Base-by-base conservation (phyloP, 371 early-diverging fungal species). In the Mortierella sp. region DNA sequence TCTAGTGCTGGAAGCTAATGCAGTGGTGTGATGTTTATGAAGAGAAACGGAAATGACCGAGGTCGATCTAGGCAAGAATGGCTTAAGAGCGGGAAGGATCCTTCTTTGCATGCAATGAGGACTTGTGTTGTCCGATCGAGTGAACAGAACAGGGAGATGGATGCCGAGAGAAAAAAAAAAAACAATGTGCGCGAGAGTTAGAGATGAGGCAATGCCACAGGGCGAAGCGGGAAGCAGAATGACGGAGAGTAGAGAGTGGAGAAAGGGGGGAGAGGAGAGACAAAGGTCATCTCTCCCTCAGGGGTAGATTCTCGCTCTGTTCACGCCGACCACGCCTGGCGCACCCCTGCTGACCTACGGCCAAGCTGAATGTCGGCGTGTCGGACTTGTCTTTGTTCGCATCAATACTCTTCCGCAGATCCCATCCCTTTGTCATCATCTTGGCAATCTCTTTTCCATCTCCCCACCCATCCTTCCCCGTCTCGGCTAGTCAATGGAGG, bases 401-500 rank as follows among this genome's bases (percentile, higher is more conserved):
- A 37, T 37, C 37, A 3, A 5, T 37, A 9, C 37, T 37, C 37
- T 37, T 37, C 37, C 9, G 9, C 37, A 37, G 37, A 37, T 37
- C 37, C 37, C 37, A 37, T 37, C 37, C 9, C 37, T 9, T 9
- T 37, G 37, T 37, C 37, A 60, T 44, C 51, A 60, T 44, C 51
- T 30, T 44, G 43, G 6, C 26, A 44, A 25, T 21, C 62, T 25
- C 46, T 37, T 60, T 48, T 29, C 57, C 1, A 21, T 37, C 48
- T 26, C 2, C 53, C 16, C 21, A 1, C 26, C n/a, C 46, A 16
- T 60, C 6, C 60, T 6, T 26, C 37, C 50, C 51, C 25, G 29
- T 48, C 26, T 46, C 55, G 0, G 28, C 52, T 44, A 53, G 23
- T 47, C 48, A 15, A 75, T 75, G 75, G 75, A 66, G 47, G 28